Evolutionary conservation across 2,329 filamentous ascomycete genomes (phyloP).

Genomic region (Diaporthe sp.): DNA sequence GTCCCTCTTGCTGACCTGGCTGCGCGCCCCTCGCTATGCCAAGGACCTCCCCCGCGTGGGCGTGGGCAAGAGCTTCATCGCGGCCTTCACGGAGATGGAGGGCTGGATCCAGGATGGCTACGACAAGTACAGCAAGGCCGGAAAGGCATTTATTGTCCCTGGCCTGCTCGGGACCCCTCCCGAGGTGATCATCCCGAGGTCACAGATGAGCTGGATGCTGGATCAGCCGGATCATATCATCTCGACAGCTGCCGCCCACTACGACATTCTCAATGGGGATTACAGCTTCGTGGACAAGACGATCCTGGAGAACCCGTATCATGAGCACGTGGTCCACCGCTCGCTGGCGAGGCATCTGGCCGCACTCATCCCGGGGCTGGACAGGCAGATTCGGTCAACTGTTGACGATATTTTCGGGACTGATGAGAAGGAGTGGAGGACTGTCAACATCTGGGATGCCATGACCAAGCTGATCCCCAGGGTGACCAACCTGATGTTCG

Average conservation of each 20-base stretch:
- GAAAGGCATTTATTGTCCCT: slow-evolving; percentile 56
- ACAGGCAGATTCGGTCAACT: slow-evolving; percentile 54
- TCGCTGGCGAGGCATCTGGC: slow-evolving; percentile 57
- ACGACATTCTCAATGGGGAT: slow-evolving; percentile 51
- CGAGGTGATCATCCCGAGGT: slow-evolving; percentile 59
- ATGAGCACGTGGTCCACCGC: slow-evolving; percentile 57
- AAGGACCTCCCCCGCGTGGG: slow-evolving; percentile 30
- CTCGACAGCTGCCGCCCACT: slow-evolving; percentile 56
- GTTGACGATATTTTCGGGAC: slow-evolving; percentile 51
- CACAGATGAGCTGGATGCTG: slow-evolving; percentile 60
- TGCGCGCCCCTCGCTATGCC: slow-evolving; percentile 28
- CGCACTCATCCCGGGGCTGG: slow-evolving; percentile 54
- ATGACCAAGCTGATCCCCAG: slow-evolving; percentile 57
- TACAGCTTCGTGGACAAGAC: slow-evolving; percentile 58
- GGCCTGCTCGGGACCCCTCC: slow-evolving; percentile 54
- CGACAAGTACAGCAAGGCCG: slow-evolving; percentile 55
- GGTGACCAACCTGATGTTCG: slow-evolving; percentile 58
- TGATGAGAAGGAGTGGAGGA: slow-evolving; percentile 51
- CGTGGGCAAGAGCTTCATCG: slow-evolving; percentile 27
- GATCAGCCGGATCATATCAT: slow-evolving; percentile 59
- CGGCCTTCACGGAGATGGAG: slow-evolving; percentile 24
- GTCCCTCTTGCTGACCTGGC: slow-evolving; percentile 27
- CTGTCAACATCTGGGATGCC: slow-evolving; percentile 58
- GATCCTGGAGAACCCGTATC: slow-evolving; percentile 53
- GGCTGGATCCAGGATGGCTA: slow-evolving; percentile 28